phyloP scores from a whole-genome alignment of 768 basidiomycete species.

The Pleurotus ostreatus region DNA sequence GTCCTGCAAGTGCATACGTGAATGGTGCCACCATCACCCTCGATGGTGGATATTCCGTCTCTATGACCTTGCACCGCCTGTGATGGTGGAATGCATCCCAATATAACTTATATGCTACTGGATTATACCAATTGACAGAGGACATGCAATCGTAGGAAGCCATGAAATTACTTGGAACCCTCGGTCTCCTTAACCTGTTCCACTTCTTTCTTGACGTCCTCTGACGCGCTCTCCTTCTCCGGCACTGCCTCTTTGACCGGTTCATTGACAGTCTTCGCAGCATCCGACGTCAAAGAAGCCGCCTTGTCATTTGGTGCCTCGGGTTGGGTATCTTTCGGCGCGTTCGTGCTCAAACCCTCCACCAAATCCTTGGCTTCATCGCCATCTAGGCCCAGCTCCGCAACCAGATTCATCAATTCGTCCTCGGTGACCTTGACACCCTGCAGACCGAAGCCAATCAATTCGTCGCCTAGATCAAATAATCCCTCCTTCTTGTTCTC shows the following conservation, averaged over 20 bases:
- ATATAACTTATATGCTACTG: too few species aligned
- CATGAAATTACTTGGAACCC: neutral
- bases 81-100: neutral
- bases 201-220: slow-evolving; percentile 11
- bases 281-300: too few species aligned
- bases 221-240: neutral
- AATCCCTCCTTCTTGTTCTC: slow-evolving; percentile 53
- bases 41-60: slow-evolving; percentile 55
- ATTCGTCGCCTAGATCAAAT: slow-evolving; percentile 64
- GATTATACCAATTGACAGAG: too few species aligned
- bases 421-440: slow-evolving; percentile 76
- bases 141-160: too few species aligned
- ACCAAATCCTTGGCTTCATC: slow-evolving; percentile 77
- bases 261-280: too few species aligned
- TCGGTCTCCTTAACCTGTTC: slow-evolving; percentile 10
- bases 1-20: slow-evolving; percentile 57
- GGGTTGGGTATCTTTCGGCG: slow-evolving; percentile 13
- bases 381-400: slow-evolving; percentile 70
- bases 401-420: slow-evolving; percentile 66
- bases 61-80: slow-evolving; percentile 20
- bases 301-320: slow-evolving; percentile 3
- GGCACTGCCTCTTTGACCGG: neutral
- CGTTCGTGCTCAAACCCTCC: slow-evolving; percentile 46
- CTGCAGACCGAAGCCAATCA: slow-evolving; percentile 68
- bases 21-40: slow-evolving; percentile 61